Conservation (phyloP, 164 flowering plant genomes). For the Nymphaea thermarum region DNA sequence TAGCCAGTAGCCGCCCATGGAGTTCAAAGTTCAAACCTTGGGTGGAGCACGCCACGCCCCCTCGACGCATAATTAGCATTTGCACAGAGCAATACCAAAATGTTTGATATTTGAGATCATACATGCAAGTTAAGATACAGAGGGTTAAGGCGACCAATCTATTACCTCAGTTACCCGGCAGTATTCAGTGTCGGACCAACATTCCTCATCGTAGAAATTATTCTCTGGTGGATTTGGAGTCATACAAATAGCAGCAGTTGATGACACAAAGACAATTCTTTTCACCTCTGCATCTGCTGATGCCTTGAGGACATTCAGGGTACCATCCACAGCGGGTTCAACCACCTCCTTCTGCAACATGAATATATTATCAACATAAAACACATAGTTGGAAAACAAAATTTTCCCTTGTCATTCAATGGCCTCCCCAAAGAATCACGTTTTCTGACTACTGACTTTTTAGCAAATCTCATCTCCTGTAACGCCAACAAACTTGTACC, state of each 20-base stretch:
- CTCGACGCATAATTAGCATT: background rate
- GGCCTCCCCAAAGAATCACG: too few relatives aligned
- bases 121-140: background rate
- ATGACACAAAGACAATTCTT: conserved; percentile 42
- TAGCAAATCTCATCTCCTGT: too few relatives aligned
- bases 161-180: conserved; percentile 35
- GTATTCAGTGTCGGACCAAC: conserved; percentile 50
- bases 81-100: too few relatives aligned
- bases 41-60: background rate
- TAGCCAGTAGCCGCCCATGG: background rate
- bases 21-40: background rate
- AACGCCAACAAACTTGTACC: too few relatives aligned
- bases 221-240: conserved; percentile 40
- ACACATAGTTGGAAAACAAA: too few relatives aligned
- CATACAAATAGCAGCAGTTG: conserved; percentile 31
- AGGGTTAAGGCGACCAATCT: too few relatives aligned
- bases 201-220: conserved; percentile 34
- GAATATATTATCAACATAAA: too few relatives aligned
- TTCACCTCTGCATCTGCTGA: conserved; percentile 31
- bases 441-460: too few relatives aligned
- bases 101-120: background rate
- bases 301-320: conserved; percentile 52
- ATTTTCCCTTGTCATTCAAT: too few relatives aligned
- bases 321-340: conserved; percentile 47
- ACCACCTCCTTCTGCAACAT: conserved; percentile 32